Percentiles rank a stretch among this genome's conserved stretches.
These are phyloP conservation scores for Nicotiana paniculata DNA, from an alignment of 257 asterid species.

Conservation along the genomic window DNA sequence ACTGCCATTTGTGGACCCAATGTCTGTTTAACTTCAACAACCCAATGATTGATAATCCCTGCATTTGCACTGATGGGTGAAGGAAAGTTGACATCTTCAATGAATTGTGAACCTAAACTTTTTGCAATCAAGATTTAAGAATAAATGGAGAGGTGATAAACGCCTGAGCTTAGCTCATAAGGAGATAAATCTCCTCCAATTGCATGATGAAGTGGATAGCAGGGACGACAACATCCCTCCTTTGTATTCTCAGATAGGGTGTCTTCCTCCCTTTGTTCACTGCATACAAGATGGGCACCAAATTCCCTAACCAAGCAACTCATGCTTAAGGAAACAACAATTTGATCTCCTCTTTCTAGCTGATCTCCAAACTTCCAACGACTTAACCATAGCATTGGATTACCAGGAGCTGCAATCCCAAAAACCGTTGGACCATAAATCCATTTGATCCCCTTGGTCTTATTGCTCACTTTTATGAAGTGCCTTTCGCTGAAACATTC, in stretches of 20 bases:
- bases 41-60: neutral
- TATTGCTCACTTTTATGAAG: constrained; percentile 8
- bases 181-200: constrained; percentile 8
- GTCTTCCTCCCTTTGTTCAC: neutral
- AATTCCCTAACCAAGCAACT: neutral
- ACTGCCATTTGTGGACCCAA: neutral
- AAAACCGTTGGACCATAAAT: neutral
- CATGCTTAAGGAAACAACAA: constrained; percentile 2
- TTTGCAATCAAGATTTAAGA: neutral
- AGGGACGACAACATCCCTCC: neutral
- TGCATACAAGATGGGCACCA: neutral
- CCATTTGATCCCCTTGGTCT: constrained; percentile 9
- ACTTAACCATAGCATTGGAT: constrained; percentile 11
- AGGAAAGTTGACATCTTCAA: neutral
- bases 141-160: constrained; percentile 9
- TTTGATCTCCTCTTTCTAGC: constrained; percentile 9
- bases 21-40: neutral
- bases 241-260: neutral
- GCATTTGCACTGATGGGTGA: neutral
- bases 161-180: constrained; percentile 5
- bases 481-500: neutral
- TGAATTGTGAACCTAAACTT: neutral
- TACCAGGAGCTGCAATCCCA: neutral
- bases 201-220: neutral
- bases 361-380: constrained; percentile 3